Evolutionary conservation across 805 yeast species (phyloP), one percentile per base, ranked within the genome.

Genomic region (Suhomyces faveliae): DNA sequence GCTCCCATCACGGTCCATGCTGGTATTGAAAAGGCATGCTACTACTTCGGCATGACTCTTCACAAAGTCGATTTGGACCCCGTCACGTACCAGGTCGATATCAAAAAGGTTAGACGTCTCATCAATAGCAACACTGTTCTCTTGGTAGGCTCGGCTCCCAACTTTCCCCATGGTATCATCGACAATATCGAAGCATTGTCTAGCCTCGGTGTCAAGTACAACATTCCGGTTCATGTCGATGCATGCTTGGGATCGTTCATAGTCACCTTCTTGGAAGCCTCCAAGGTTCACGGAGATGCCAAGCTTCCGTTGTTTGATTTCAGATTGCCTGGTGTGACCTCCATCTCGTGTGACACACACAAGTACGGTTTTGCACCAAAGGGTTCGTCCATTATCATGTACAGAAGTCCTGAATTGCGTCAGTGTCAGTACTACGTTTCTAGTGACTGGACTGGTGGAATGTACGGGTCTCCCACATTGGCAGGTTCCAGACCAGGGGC

Each of bases 401-500:
- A 94, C 67, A 79, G 97, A 41, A 68, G 77, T 51, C 58, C 77
- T 0, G 76, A 79, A 49, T 76, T 89, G 48, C 77, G 99, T 49
- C 78, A 78, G 54, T 77, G 85, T 59, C 99, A 94, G 69, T 92
- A 94, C 66, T 94, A 84, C 64, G 78, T 91, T 24, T 77, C 83
- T 44, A 73, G 89, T 1, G 88, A 84, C 51, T 92, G 99, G 99
- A 74, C 83, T 4, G 99, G 99, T 25, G 99, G 99, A 0, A 73
- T 92, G 56, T 92, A 92, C 62, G 99, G 97, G 0, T 89, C 97
- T 0, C 97, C 98, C 1, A 94, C 98, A 0, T 71, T 94, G 43
- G 97, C 98, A 0, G 99, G 99, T 1, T 88, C 96, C 9, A 79
- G 98, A 54, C 98, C 98, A 0, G 99, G 99, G 42, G 97, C 98